These are phyloP conservation scores for Backusella liffmaniae DNA, from an alignment of 192 early-diverging fungal genomes.

Conservation along the genomic window DNA sequence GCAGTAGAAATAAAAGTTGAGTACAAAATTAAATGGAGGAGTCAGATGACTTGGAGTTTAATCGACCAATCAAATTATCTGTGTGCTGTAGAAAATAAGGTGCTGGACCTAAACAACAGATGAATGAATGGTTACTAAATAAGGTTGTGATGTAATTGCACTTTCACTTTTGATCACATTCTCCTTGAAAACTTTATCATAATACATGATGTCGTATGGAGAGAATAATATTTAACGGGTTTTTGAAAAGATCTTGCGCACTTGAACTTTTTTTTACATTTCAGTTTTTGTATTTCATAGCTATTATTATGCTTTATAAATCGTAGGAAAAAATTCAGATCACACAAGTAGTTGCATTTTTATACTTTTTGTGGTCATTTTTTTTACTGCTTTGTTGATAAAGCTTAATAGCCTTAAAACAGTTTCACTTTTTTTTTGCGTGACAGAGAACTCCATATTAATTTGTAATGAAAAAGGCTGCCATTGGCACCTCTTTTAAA, in stretches of 20 bases:
- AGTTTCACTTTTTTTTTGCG: neutral
- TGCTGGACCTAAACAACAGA: neutral
- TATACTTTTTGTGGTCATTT: neutral
- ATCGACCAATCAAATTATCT: neutral
- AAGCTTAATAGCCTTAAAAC: neutral
- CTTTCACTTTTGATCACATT: neutral
- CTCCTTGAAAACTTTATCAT: neutral
- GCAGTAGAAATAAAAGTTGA: neutral
- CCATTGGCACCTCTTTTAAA: neutral
- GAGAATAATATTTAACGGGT: neutral
- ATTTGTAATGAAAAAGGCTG: no score
- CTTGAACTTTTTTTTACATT: no score
- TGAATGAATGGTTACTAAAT: neutral
- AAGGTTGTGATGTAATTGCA: neutral
- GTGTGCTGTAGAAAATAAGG: neutral
- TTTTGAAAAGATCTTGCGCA: neutral
- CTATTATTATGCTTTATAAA: neutral
- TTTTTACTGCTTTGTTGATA: neutral
- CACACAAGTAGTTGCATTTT: neutral
- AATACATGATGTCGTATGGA: neutral
- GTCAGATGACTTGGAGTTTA: neutral
- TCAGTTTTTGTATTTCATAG: no score
- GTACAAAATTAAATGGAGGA: constrained; percentile 7
- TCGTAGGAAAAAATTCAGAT: neutral
- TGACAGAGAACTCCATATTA: neutral